These are phyloP conservation scores for Tulasnella sp. DNA, from an alignment of 768 basidiomycete genomes.

Conservation along the genomic window DNA sequence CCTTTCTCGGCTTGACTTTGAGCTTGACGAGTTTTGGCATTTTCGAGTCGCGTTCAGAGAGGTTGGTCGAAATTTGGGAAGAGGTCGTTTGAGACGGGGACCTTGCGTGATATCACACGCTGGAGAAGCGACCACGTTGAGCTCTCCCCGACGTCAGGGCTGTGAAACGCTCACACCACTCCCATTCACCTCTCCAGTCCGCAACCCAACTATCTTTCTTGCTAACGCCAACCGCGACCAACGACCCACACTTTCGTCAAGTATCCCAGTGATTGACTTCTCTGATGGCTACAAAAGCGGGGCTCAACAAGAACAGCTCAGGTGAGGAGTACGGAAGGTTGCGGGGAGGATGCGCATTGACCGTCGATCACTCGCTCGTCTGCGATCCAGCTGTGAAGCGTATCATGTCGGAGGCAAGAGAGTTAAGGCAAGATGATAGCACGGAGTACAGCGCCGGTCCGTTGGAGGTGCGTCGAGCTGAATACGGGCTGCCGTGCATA, in stretches of 20 bases:
- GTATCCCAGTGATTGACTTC: not conserved
- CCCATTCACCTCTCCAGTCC: not conserved
- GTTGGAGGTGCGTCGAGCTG: slow-evolving; percentile 47
- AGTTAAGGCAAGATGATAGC: slow-evolving; percentile 72
- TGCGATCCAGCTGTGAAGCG: slow-evolving; percentile 68
- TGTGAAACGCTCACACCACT: not conserved
- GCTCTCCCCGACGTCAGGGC: slow-evolving; percentile 4
- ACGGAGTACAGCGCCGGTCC: slow-evolving; percentile 78
- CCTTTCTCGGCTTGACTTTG: slow-evolving; percentile 67
- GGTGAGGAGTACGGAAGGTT: slow-evolving; percentile 34
- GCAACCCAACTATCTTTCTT: not conserved
- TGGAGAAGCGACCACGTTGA: not conserved
- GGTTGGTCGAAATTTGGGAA: not conserved
- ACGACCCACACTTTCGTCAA: not conserved
- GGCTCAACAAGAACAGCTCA: slow-evolving; percentile 85
- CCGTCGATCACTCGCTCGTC: not conserved
- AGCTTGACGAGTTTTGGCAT: slow-evolving; percentile 42
- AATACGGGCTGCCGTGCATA: not conserved
- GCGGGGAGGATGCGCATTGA: not conserved
- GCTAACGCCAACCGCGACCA: not conserved
- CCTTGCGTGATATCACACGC: not conserved
- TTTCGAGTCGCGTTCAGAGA: not conserved
- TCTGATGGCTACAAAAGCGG: slow-evolving; percentile 24
- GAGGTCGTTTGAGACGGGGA: not conserved
- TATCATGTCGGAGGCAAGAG: slow-evolving; percentile 91